These are phyloP conservation scores for Setomelanomma holmii DNA, from an alignment of 2,329 filamentous ascomycete species.

Conservation along the genomic window DNA sequence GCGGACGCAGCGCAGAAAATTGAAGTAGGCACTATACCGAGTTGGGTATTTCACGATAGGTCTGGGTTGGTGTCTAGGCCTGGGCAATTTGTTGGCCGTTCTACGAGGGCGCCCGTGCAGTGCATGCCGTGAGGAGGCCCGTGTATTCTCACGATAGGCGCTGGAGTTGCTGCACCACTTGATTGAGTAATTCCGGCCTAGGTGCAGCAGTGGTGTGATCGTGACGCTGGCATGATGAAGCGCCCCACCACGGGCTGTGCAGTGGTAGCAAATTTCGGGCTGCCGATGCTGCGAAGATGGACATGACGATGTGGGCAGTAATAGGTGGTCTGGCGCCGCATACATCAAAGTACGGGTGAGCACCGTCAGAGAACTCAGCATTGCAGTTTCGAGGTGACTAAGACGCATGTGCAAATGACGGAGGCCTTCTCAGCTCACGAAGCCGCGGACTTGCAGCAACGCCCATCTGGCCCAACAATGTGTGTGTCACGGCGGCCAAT, in stretches of 20 bases:
- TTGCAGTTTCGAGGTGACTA: too few species aligned
- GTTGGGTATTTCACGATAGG: constrained; percentile 45
- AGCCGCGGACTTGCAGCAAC: neutral
- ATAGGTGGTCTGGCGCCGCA: too few species aligned
- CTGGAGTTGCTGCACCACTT: constrained; percentile 1
- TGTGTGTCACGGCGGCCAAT: constrained; percentile 5
- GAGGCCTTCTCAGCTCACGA: neutral
- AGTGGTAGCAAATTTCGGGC: neutral
- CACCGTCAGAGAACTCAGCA: neutral
- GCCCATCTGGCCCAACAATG: constrained; percentile 5
- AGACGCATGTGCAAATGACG: neutral
- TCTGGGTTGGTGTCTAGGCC: neutral
- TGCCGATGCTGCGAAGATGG: neutral
- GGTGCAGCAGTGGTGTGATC: neutral
- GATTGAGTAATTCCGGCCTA: constrained; percentile 10
- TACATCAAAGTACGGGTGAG: too few species aligned
- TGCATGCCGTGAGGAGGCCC: constrained; percentile 17
- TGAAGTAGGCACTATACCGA: constrained; percentile 35
- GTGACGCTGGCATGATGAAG: too few species aligned
- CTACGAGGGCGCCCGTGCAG: too few species aligned
- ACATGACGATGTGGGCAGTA: neutral
- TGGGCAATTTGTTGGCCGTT: neutral
- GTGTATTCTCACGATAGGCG: constrained; percentile 20
- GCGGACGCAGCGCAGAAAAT: constrained; percentile 30
- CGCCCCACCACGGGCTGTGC: too few species aligned